A percentile compares a stretch with the other conserved stretches of the same genome.
phyloP scores from a whole-genome alignment of 306 rosid species.

The Begonia masoniana region DNA sequence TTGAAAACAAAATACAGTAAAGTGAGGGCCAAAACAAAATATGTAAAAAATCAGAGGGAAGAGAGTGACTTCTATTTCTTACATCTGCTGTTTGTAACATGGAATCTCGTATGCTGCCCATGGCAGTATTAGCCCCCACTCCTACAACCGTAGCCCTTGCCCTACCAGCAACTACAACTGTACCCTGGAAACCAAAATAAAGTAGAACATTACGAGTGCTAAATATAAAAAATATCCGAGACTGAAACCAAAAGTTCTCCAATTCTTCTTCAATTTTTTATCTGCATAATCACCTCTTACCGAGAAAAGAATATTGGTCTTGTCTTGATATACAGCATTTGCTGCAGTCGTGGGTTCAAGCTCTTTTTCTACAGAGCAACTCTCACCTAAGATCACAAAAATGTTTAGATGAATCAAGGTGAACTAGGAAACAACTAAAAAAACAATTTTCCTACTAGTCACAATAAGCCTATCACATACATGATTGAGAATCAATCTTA shows the following conservation, averaged over 20 bases:
- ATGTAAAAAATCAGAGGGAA: no score
- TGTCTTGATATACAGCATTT: conserved; percentile 95
- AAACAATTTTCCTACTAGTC: no score
- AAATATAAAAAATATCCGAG: neutral
- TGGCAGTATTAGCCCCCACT: conserved; percentile 89
- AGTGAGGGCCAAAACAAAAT: neutral
- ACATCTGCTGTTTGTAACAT: conserved; percentile 93
- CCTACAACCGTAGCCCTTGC: conserved; percentile 91
- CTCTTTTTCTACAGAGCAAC: conserved; percentile 93
- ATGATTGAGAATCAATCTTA: no score
- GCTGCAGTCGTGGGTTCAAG: conserved; percentile 51
- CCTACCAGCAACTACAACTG: conserved; percentile 96
- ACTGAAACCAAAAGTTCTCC: neutral
- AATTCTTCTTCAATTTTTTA: conserved; percentile 7
- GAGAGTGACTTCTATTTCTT: conserved; percentile 19
- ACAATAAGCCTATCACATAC: no score
- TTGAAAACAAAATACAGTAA: neutral
- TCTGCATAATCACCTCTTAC: conserved; percentile 26
- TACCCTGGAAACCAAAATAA: conserved; percentile 59
- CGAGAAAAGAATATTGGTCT: conserved; percentile 91
- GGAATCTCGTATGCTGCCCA: conserved; percentile 90
- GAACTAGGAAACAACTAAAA: no score
- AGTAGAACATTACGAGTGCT: neutral
- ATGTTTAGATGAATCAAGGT: no score
- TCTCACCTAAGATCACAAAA: conserved; percentile 58